A percentile compares a stretch with the other conserved stretches of the same genome.
Evolutionary conservation across 805 yeast species (phyloP).

Genomic region (Diddensiella caesifluorescens): DNA sequence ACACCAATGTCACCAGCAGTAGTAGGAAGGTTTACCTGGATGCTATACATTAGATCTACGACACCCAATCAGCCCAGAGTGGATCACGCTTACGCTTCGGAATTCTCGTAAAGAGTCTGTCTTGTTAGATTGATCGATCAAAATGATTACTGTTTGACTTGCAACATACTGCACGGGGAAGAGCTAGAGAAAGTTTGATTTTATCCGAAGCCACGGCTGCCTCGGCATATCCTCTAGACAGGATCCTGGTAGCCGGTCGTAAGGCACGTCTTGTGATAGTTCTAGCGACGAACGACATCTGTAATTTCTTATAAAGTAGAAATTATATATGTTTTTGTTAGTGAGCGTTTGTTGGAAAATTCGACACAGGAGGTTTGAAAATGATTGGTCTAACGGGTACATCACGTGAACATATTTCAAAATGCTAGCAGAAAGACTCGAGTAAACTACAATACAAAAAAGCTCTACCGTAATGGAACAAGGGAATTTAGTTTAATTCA

Average conservation of each 20-base stretch:
- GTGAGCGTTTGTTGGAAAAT: background rate
- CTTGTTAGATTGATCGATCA: slow-evolving; percentile 1
- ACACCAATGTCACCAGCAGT: slow-evolving; percentile 95
- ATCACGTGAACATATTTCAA: too few relatives aligned
- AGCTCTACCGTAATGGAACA: too few relatives aligned
- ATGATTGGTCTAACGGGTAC: too few relatives aligned
- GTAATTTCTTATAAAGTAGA: background rate
- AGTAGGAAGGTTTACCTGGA: slow-evolving; percentile 93
- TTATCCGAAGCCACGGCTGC: slow-evolving; percentile 63
- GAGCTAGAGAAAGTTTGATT: slow-evolving; percentile 81
- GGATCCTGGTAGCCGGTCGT: slow-evolving; percentile 27
- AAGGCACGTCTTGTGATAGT: slow-evolving; percentile 16
- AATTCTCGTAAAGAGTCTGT: slow-evolving; percentile 30
- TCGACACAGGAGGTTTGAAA: too few relatives aligned
- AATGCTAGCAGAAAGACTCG: too few relatives aligned
- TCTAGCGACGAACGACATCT: slow-evolving; percentile 18
- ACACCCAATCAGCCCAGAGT: background rate
- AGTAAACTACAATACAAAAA: too few relatives aligned
- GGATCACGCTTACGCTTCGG: slow-evolving; percentile 30
- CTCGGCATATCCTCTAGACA: slow-evolving; percentile 77
- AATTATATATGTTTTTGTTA: background rate
- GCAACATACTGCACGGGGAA: slow-evolving; percentile 65
- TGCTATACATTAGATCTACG: slow-evolving; percentile 25
- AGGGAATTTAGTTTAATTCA: too few relatives aligned
- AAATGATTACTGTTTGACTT: slow-evolving; percentile 1